phyloP scores from a whole-genome alignment of 2,329 filamentous ascomycete species.

The Polytolypa hystricis region DNA sequence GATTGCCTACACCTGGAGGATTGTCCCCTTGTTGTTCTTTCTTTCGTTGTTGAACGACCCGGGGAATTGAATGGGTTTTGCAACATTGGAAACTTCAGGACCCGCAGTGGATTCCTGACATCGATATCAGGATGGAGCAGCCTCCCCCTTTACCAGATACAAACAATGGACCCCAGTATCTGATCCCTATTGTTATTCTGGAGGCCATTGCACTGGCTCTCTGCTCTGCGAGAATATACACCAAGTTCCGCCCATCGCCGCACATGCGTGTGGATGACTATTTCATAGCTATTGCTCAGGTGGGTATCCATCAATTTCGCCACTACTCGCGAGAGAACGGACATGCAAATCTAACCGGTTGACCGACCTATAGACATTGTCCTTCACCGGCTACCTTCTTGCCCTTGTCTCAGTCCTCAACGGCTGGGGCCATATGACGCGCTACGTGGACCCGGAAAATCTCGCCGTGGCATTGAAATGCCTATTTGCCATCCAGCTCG shows the following conservation, averaged over 20 bases:
- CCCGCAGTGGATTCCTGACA: neutral
- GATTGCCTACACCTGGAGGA: neutral
- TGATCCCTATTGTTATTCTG: neutral
- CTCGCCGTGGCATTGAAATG: neutral
- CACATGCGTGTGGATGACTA: neutral
- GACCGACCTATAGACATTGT: neutral
- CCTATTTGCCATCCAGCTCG: constrained; percentile 1
- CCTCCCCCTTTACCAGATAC: constrained; percentile 1
- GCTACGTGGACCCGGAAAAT: neutral
- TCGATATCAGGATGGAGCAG: neutral
- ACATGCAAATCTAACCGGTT: neutral
- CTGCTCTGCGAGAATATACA: neutral
- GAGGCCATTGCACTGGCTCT: neutral
- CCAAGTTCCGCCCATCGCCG: constrained; percentile 1
- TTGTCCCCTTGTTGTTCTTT: neutral
- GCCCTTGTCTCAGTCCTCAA: neutral
- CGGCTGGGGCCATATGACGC: constrained; percentile 1
- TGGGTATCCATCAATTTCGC: neutral
- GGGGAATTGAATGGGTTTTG: too few relatives aligned
- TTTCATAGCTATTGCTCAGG: constrained; percentile 1
- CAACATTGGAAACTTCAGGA: too few relatives aligned
- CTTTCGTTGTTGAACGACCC: too few relatives aligned
- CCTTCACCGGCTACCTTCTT: neutral
- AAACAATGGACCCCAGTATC: neutral
- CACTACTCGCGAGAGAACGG: neutral